A percentile compares a stretch with the other conserved stretches of the same genome.
Evolutionary conservation across 2,329 filamentous ascomycete species (phyloP).

Genomic region (Curvularia eragrostidis): DNA sequence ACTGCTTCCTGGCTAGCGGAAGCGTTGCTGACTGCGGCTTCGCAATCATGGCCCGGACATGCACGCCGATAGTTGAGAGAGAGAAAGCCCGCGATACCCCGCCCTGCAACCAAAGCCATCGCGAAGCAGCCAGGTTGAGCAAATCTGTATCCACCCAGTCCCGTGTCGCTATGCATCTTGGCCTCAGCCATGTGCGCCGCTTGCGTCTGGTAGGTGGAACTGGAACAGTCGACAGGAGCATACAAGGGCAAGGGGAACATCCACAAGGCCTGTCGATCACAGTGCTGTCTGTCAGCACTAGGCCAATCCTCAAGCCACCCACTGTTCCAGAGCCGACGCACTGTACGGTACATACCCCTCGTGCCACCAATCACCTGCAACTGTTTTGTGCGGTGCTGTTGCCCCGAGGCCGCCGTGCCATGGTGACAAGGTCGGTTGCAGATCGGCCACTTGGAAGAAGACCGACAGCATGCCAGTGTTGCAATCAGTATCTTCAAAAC

Average conservation of each 20-base stretch:
- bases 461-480: neutral
- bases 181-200: neutral
- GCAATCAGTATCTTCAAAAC: neutral
- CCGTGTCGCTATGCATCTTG: neutral
- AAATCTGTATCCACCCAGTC: neutral
- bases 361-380: neutral
- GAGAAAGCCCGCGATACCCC: neutral
- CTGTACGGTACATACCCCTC: neutral
- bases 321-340: neutral
- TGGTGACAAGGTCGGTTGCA: neutral
- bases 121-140: neutral
- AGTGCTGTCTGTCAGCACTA: slow-evolving; percentile 11
- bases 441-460: neutral
- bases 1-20: slow-evolving; percentile 16
- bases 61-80: neutral
- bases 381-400: neutral
- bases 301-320: neutral
- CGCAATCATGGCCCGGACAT: neutral
- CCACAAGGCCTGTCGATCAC: slow-evolving; percentile 1
- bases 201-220: neutral
- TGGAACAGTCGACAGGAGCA: neutral
- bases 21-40: slow-evolving; percentile 11
- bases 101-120: slow-evolving; percentile 5
- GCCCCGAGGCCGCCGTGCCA: neutral
- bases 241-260: neutral